Base-by-base conservation (phyloP, 2,329 filamentous ascomycete genomes). In the Lasiodiplodia hormozganensis region DNA sequence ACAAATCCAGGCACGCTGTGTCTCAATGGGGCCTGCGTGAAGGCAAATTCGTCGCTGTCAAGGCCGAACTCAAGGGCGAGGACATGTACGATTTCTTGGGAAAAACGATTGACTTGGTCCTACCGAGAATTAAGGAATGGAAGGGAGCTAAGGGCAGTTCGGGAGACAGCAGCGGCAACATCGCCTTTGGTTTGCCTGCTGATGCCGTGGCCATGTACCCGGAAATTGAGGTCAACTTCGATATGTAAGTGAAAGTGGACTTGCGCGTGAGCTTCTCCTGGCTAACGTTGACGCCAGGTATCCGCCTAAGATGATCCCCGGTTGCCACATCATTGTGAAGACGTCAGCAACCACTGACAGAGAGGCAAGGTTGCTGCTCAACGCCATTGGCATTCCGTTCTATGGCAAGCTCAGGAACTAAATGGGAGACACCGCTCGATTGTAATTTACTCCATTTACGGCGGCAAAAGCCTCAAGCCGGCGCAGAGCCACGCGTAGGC, bases 41-140 rank as follows among this genome's bases (percentile, higher is more conserved):
- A 74, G 91, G 91, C 56, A 89, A 91, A 77, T 87, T 89, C 71
- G 85, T 93, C 34, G 89, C 92, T 69, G 88, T 92, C 73, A 97
- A 95, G 76, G 89, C 88, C 62, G 90, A 92, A 31, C 82, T 99
- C 71, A 85, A 86, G 68, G 93, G 93, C 36, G 91, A 96, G 78
- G 87, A 90, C 69, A 96, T 96, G 75, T 92, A 93, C 71, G 91
- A 97, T 79, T 97, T 99, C 79, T 78, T 99, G 54, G 92, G 95
- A 76, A 97, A 97, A 83, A 85, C 94, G 73, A 85, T 98, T 67
- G 93, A 97, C 77, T 85, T 98, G 10, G 94, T 99, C 6, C 86
- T 98, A 77, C 96, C 96, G 49, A 92, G 90, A 76, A 96, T 99
- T 81, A 99, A 98, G 85, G 96, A 99, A 74, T 99, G 93, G 92